A percentile compares a stretch with the other conserved stretches of the same genome.
Conservation (phyloP, 2,329 filamentous ascomycete species). For the Atkinsonella texensis region DNA sequence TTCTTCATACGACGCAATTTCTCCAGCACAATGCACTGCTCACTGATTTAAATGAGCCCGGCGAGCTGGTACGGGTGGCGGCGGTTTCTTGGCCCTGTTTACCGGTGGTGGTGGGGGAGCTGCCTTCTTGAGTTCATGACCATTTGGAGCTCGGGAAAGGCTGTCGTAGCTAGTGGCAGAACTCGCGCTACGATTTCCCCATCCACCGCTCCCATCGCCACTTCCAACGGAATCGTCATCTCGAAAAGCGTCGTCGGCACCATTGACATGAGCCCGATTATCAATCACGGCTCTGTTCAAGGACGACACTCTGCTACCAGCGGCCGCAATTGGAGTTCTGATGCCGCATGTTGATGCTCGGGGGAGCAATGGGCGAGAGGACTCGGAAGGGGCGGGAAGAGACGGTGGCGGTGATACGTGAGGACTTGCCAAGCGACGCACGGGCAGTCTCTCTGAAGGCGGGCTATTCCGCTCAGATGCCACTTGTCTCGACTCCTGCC, state of each 20-base stretch:
- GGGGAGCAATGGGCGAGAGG: constrained; percentile 1
- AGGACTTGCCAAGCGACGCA: constrained; percentile 26
- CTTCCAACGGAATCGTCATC: constrained; percentile 39
- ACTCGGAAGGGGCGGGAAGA: constrained; percentile 21
- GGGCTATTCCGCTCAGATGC: constrained; percentile 1
- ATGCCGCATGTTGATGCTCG: constrained; percentile 3
- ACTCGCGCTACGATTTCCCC: constrained; percentile 38
- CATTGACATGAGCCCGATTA: constrained; percentile 14
- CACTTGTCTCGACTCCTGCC: constrained; percentile 17
- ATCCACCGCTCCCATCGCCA: constrained; percentile 39
- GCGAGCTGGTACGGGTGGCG: constrained; percentile 21
- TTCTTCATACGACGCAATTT: too few relatives aligned
- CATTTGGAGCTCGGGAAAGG: constrained; percentile 15
- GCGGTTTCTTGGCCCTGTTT: constrained; percentile 32
- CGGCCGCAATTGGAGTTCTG: constrained; percentile 8
- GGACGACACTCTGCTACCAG: constrained; percentile 23
- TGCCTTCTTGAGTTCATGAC: constrained; percentile 37
- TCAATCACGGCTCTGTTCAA: constrained; percentile 32
- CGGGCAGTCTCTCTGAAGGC: constrained; percentile 29
- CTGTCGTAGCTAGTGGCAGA: constrained; percentile 46
- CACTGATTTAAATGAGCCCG: constrained; percentile 15
- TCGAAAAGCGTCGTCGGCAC: constrained; percentile 32
- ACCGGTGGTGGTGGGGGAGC: constrained; percentile 39
- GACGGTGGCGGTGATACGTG: constrained; percentile 19
- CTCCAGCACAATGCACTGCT: not conserved